Evolutionary conservation across 805 yeast genomes (phyloP), one percentile per base, ranked within the genome.

Genomic region (Sugiyamaella lignohabitans): DNA sequence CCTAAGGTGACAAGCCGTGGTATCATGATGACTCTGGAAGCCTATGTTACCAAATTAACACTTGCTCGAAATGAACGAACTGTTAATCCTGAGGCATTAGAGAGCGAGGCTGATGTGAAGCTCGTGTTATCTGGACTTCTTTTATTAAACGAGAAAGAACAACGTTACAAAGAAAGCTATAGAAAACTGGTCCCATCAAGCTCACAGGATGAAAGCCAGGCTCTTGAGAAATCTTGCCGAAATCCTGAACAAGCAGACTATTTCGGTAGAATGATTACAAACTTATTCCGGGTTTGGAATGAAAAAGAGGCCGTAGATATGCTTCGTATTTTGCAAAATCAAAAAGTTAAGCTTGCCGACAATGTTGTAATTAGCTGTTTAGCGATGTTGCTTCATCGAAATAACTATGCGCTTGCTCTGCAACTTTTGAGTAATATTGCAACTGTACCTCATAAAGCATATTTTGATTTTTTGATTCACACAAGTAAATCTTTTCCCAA

Each of bases 41-140:
- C 42, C 19, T 53, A 54, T 27, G 36, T 58, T 5, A 16, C 44
- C 11, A 17, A 29, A 4, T 17, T 50, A 39, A 34, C 39, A 11
- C 42, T 44, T 3, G 38, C 36, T 24, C 38, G 24, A 8, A 40
- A 22, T 2, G 42, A 54, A 2, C 27, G 41, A 5, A 16, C 30
- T 2, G n/a, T 39, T 10, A 36, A 36, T 3, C 48, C 45, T 8
- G 42, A 37, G 8, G 21, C 45, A 6, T 40, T 48, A 35, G 56
- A 52, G 40, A 45, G 45, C 35, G 57, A 55, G 38, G 56, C 52
- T 5, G 65, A 62, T 34, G 48, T 59, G 29, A 55, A 55, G 46
- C 50, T 62, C 8, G 43, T 61, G 1, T 45, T 57, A 4, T 58
- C 59, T 2, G 65, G 64, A 1, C 42, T 62, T 49, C 42, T 53